A percentile compares a stretch with the other conserved stretches of the same genome.
phyloP scores from a whole-genome alignment of 306 rosid genomes.

The Rosa lucieae region DNA sequence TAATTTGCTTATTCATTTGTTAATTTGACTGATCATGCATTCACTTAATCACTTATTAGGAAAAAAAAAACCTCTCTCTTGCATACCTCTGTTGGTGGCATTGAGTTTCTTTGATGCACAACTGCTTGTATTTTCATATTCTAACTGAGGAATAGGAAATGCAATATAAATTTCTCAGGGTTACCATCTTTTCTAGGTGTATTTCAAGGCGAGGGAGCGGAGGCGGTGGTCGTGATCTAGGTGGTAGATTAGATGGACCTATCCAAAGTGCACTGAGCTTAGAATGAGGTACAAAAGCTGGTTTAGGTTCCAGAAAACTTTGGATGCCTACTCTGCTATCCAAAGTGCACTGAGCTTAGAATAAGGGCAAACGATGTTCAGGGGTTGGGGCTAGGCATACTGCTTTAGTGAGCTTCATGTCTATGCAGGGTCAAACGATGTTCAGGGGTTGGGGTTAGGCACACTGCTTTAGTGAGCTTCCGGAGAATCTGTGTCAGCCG shows the following conservation, averaged over 20 bases:
- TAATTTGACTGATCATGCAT: too few species aligned
- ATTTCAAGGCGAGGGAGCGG: too few species aligned
- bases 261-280: slow-evolving; percentile 9
- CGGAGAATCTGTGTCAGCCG: neutral
- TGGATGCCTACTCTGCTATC: slow-evolving; percentile 16
- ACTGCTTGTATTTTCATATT: too few species aligned
- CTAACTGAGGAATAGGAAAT: too few species aligned
- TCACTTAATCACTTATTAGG: too few species aligned
- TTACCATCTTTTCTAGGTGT: too few species aligned
- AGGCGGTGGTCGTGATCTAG: slow-evolving; percentile 11
- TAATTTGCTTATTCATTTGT: too few species aligned
- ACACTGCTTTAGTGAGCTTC: slow-evolving; percentile 7
- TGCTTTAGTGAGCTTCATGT: slow-evolving; percentile 1
- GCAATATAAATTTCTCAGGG: too few species aligned
- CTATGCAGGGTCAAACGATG: neutral
- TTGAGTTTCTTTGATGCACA: too few species aligned
- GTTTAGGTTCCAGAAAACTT: slow-evolving; percentile 6
- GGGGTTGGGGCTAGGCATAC: neutral
- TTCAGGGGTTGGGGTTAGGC: neutral
- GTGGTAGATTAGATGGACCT: slow-evolving; percentile 18
- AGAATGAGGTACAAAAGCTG: neutral
- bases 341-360: too few species aligned
- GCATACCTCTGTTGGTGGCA: too few species aligned
- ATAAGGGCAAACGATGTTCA: neutral
- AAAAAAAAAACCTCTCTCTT: too few species aligned